Percentiles rank a stretch among this genome's conserved stretches.
Conservation (phyloP, 345 rosid genomes). For the Streptanthus diversifolius region DNA sequence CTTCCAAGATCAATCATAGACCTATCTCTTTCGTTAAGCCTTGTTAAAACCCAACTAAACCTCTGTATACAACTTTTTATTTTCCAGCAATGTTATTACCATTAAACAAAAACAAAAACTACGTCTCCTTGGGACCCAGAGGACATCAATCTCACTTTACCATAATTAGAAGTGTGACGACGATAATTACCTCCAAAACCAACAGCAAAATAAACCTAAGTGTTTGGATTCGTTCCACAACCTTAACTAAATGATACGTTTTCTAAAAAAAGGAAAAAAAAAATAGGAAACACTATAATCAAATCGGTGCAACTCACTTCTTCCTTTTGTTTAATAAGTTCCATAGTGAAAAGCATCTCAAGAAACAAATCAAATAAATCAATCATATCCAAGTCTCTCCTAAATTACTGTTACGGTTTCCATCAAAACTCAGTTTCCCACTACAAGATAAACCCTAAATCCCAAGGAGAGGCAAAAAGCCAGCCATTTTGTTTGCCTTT, state of each 20-base stretch:
- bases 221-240: neutral
- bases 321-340: neutral
- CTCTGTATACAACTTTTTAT: no score
- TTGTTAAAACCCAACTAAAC: no score
- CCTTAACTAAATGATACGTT: neutral
- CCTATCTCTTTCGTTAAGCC: no score
- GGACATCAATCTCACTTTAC: neutral
- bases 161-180: neutral
- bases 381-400: slow-evolving; percentile 23
- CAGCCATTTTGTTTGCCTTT: slow-evolving; percentile 1
- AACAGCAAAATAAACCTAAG: neutral
- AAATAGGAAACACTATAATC: neutral
- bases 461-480: slow-evolving; percentile 12
- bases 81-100: no score
- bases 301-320: slow-evolving; percentile 5
- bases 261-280: neutral
- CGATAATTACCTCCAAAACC: neutral
- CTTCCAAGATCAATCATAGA: no score
- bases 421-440: slow-evolving; percentile 21
- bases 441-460: slow-evolving; percentile 25
- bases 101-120: no score
- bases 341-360: slow-evolving; percentile 10
- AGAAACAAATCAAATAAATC: slow-evolving; percentile 22
- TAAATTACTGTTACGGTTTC: slow-evolving; percentile 12
- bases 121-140: no score